Evolutionary conservation across 1,284 basidiomycete genomes (phyloP).

Genomic region (Vanrija sp.): DNA sequence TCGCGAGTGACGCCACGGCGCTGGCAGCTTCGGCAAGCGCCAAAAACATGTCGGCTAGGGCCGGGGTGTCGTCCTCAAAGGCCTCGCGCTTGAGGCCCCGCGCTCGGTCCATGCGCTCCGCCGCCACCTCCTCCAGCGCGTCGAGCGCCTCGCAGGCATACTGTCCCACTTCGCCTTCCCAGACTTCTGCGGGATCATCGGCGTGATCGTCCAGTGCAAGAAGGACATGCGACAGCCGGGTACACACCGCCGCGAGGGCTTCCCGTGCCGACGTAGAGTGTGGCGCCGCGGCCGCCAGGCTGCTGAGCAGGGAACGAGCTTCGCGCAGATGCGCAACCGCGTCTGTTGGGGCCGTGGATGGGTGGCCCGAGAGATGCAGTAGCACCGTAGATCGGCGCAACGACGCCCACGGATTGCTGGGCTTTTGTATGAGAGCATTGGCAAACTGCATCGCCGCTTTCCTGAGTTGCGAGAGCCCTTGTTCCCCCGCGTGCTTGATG

Average conservation of each 20-base stretch:
- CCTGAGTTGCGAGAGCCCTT: too few relatives aligned
- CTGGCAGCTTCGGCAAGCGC: constrained; percentile 33
- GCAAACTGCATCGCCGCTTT: constrained; percentile 36
- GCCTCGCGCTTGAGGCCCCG: constrained; percentile 20
- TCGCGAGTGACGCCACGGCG: constrained; percentile 28
- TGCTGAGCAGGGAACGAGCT: constrained; percentile 20
- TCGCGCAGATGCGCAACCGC: constrained; percentile 32
- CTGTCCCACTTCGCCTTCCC: constrained; percentile 33
- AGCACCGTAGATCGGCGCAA: constrained; percentile 38
- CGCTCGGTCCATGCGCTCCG: constrained; percentile 41
- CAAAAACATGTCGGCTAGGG: constrained; percentile 42
- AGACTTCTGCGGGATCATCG: constrained; percentile 26
- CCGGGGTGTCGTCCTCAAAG: constrained; percentile 31
- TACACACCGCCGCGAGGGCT: constrained; percentile 27
- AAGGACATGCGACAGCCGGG: constrained; percentile 14
- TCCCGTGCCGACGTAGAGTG: constrained; percentile 27
- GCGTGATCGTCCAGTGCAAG: constrained; percentile 14
- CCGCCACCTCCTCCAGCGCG: constrained; percentile 42
- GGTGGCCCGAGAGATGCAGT: constrained; percentile 35
- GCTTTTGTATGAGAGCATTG: constrained; percentile 27
- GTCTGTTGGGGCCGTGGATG: constrained; percentile 18
- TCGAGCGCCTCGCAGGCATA: constrained; percentile 38
- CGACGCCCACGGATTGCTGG: constrained; percentile 27
- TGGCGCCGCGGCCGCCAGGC: constrained; percentile 25
- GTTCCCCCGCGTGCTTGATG: too few relatives aligned